Evolutionary conservation across 2,329 filamentous ascomycete species (phyloP), one percentile per base, ranked within the genome.

Genomic region (Aspergillus fumigatus): DNA sequence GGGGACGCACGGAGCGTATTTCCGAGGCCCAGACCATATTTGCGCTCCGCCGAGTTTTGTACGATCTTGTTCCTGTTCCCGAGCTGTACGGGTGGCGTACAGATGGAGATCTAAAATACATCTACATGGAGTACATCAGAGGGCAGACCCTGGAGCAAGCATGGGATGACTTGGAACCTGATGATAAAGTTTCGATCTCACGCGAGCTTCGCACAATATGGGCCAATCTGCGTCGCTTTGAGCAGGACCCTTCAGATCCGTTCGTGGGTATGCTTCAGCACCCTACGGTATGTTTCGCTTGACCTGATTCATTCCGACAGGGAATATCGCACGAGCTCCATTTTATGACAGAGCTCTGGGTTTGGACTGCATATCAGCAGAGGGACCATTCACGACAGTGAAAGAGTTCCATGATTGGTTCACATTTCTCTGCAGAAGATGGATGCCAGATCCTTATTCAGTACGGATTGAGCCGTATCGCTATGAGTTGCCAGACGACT

Each of bases 41-140:
- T 32, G 29, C 29, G 11, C 29, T 32, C 29, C 10, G 29, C 29
- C 29, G 29, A 11, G 10, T 32, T 32, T 10, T 32, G 0, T 11
- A 11, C 2, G 29, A 60, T 26, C 7, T 53, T 51, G 64, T 74
- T 19, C 71, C 71, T 7, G 71, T 74, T 35, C 73, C 72, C 11
- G 70, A 75, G 56, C 57, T 75, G 23, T 75, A 71, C 56, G 70
- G 72, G 9, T 75, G 68, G 71, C 60, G 62, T 14, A 62, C 54
- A 2, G 59, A 67, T 25, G 63, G 65, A 7, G 51, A 58, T n/a
- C 53, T 67, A 26, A 59, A 53, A 6, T 73, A 65, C 53, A 66
- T 73, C 50, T 73, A 72, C 52, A 74, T 73, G 69, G 65, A 74
- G 53, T 59, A 64, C 50, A 51, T 72, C n/a, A 9, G 62, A 27